A percentile compares a stretch with the other conserved stretches of the same genome.
Evolutionary conservation across 306 rosid genomes (phyloP).

Genomic region (Corylus americana): DNA sequence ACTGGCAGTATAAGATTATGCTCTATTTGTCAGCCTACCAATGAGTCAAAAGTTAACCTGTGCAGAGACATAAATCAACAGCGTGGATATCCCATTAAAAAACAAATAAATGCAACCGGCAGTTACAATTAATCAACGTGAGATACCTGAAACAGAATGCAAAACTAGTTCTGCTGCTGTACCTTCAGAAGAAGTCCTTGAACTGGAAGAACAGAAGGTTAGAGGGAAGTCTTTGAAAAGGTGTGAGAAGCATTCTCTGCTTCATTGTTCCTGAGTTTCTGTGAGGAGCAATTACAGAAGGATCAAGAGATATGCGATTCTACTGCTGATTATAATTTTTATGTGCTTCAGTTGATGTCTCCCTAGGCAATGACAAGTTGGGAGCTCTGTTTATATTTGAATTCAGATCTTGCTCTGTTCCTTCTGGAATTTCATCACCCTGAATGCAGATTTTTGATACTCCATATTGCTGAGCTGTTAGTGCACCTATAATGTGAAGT

Average conservation of each 20-base stretch:
- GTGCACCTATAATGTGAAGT: neutral
- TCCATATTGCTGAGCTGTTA: constrained; percentile 6
- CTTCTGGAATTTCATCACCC: constrained; percentile 18
- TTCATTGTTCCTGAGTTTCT: constrained; percentile 16
- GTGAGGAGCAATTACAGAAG: constrained; percentile 50
- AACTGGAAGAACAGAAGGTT: constrained; percentile 18
- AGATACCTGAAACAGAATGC: too few species aligned
- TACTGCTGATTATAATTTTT: constrained; percentile 33
- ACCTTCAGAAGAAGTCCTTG: neutral
- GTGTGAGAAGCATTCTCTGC: constrained; percentile 18
- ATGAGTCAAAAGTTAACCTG: neutral
- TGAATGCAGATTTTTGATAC: constrained; percentile 20
- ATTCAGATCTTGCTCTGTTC: constrained; percentile 19
- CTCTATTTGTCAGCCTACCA: neutral
- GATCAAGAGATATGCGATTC: constrained; percentile 54
- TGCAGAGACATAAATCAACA: too few species aligned
- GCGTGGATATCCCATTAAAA: neutral
- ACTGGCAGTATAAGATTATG: too few species aligned
- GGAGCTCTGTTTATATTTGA: constrained; percentile 9
- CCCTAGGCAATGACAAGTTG: constrained; percentile 16
- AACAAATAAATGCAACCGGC: too few species aligned
- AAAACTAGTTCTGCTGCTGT: too few species aligned
- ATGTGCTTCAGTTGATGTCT: constrained; percentile 30
- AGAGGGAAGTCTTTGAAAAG: constrained; percentile 20
- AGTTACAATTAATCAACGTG: too few species aligned